These are phyloP conservation scores for Aspergillus funiculosus DNA, from an alignment of 495 filamentous ascomycete genomes.

Conservation along the genomic window DNA sequence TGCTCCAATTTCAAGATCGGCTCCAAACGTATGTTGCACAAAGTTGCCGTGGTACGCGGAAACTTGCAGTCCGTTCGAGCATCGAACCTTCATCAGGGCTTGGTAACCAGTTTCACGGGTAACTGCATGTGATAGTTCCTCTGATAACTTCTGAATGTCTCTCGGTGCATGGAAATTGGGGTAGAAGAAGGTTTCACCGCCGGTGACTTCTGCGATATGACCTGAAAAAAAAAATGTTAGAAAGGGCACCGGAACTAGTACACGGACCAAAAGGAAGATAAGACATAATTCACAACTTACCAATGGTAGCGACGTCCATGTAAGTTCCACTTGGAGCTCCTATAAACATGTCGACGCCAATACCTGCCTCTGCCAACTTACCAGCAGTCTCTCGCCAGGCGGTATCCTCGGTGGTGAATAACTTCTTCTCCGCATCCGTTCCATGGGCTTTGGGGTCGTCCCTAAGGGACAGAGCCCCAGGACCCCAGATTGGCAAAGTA, in stretches of 20 bases:
- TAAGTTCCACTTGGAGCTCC: constrained; percentile 84
- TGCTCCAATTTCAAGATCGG: constrained; percentile 90
- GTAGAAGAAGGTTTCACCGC: constrained; percentile 92
- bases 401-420: constrained; percentile 84
- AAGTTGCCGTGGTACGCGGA: constrained; percentile 94
- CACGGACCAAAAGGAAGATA: neutral
- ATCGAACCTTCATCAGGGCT: constrained; percentile 96
- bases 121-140: constrained; percentile 84
- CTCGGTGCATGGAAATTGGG: constrained; percentile 88
- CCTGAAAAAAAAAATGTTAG: constrained; percentile 20
- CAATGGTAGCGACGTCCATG: constrained; percentile 90
- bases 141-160: constrained; percentile 74
- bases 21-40: constrained; percentile 86
- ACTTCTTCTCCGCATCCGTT: constrained; percentile 85
- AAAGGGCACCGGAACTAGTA: neutral
- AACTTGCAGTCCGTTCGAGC: constrained; percentile 93
- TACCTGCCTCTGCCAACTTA: constrained; percentile 81
- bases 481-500: constrained; percentile 83
- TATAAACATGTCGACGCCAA: constrained; percentile 91
- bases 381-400: constrained; percentile 75
- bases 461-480: constrained; percentile 71
- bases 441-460: constrained; percentile 83
- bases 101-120: constrained; percentile 92
- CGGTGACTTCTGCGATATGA: constrained; percentile 53
- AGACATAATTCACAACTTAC: constrained; percentile 41